phyloP scores from a whole-genome alignment of 2,329 filamentous ascomycete species.

The Colletotrichum australisinense region DNA sequence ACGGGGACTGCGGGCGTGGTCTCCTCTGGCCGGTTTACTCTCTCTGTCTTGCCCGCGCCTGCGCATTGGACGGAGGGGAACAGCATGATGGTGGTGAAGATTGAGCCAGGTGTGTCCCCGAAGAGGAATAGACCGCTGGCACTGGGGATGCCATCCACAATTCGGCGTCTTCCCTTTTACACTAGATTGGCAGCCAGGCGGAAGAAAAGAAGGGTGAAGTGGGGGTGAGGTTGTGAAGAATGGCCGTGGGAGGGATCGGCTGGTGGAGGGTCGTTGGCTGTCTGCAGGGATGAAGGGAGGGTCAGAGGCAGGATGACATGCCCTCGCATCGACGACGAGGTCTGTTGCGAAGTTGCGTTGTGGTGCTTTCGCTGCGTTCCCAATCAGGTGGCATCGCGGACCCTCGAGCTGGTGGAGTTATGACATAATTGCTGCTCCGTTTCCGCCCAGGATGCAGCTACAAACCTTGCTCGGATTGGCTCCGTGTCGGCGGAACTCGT shows the following conservation, averaged over 20 bases:
- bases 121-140: constrained; percentile 6
- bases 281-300: constrained; percentile 33
- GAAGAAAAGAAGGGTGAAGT: neutral
- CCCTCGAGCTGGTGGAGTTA: constrained; percentile 34
- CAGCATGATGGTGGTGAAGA: constrained; percentile 7
- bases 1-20: constrained; percentile 10
- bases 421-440: constrained; percentile 38
- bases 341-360: neutral
- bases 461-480: neutral
- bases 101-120: neutral
- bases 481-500: neutral
- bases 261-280: neutral
- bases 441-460: constrained; percentile 15
- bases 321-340: constrained; percentile 18
- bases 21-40: neutral
- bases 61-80: neutral
- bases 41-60: neutral
- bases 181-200: neutral
- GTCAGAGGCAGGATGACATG: constrained; percentile 46
- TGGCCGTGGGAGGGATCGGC: neutral
- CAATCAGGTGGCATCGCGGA: constrained; percentile 29
- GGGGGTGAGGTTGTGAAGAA: constrained; percentile 12
- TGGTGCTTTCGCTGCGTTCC: constrained; percentile 13
- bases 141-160: constrained; percentile 7
- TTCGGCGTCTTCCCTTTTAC: neutral